Conservation (phyloP, 2,329 filamentous ascomycete species). For the Pseudopithomyces maydicus region DNA sequence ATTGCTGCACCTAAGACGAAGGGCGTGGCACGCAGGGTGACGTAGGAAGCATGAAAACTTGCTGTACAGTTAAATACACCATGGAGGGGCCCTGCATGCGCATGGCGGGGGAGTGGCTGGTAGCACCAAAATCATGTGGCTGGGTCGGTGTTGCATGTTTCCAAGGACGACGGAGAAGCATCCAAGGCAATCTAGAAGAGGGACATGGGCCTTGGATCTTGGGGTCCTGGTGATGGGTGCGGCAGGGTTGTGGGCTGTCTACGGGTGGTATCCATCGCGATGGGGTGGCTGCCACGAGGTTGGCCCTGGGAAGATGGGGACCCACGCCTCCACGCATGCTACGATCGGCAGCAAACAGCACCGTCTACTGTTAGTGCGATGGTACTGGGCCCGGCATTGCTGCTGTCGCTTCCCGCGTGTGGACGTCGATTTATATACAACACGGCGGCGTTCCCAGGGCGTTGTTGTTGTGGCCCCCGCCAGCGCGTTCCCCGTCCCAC, state of each 20-base stretch:
- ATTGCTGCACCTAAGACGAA: slow-evolving; percentile 15
- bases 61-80: slow-evolving; percentile 14
- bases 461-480: not conserved
- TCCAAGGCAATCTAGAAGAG: not conserved
- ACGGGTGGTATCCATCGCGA: not conserved
- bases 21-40: slow-evolving; percentile 21
- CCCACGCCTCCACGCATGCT: too few species aligned
- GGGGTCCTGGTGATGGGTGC: not conserved
- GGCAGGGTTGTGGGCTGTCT: not conserved
- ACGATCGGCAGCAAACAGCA: not conserved
- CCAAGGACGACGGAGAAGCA: slow-evolving; percentile 1
- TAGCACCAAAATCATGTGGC: slow-evolving; percentile 18
- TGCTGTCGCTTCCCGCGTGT: not conserved
- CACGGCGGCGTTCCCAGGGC: not conserved
- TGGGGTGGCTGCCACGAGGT: too few species aligned
- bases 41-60: slow-evolving; percentile 27
- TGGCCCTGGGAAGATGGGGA: not conserved
- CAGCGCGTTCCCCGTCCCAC: too few species aligned
- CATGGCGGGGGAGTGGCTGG: slow-evolving; percentile 33
- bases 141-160: slow-evolving; percentile 19
- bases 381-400: not conserved
- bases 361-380: not conserved
- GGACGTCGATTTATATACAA: not conserved
- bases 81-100: slow-evolving; percentile 1
- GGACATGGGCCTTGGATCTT: not conserved